These are phyloP conservation scores for Aspergillus cejpii DNA, from an alignment of 2,329 filamentous ascomycete species.

Conservation along the genomic window DNA sequence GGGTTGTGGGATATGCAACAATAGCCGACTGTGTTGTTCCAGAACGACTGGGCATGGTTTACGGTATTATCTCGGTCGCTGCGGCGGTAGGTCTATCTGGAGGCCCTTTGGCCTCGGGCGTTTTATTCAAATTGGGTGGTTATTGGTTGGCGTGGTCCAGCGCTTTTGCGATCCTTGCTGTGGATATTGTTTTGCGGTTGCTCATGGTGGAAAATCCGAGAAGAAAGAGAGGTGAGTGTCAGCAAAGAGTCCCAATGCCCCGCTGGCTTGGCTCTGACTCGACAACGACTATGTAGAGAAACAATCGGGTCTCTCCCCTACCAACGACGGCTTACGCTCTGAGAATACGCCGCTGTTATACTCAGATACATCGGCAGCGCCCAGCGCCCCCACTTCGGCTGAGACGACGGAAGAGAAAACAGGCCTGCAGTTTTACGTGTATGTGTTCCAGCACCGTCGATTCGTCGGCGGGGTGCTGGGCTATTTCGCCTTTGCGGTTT, in stretches of 20 bases:
- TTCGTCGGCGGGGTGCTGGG: slow-evolving; percentile 41
- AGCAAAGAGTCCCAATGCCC: background rate
- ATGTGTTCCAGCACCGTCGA: slow-evolving; percentile 39
- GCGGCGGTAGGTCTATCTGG: slow-evolving; percentile 22
- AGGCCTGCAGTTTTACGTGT: slow-evolving; percentile 26
- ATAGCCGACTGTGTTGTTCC: slow-evolving; percentile 22
- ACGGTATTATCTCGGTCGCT: slow-evolving; percentile 22
- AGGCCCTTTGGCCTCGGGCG: slow-evolving; percentile 25
- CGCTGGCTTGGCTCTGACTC: background rate
- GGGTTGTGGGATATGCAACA: slow-evolving; percentile 27
- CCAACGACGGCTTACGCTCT: background rate
- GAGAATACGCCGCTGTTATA: slow-evolving; percentile 10
- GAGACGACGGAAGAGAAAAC: slow-evolving; percentile 1
- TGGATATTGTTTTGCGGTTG: slow-evolving; percentile 26
- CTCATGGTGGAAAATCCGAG: slow-evolving; percentile 16
- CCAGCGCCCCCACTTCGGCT: background rate
- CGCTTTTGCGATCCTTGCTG: slow-evolving; percentile 20
- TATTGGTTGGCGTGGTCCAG: slow-evolving; percentile 29
- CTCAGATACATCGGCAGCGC: background rate
- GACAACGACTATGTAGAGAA: background rate
- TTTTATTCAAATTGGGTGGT: slow-evolving; percentile 23
- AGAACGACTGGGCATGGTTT: slow-evolving; percentile 22
- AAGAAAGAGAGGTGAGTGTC: background rate
- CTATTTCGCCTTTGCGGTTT: slow-evolving; percentile 43
- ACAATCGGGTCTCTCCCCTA: background rate